Evolutionary conservation across 305 asterid genomes (phyloP), one percentile per base, ranked within the genome.

Genomic region (Rubia balearica): DNA sequence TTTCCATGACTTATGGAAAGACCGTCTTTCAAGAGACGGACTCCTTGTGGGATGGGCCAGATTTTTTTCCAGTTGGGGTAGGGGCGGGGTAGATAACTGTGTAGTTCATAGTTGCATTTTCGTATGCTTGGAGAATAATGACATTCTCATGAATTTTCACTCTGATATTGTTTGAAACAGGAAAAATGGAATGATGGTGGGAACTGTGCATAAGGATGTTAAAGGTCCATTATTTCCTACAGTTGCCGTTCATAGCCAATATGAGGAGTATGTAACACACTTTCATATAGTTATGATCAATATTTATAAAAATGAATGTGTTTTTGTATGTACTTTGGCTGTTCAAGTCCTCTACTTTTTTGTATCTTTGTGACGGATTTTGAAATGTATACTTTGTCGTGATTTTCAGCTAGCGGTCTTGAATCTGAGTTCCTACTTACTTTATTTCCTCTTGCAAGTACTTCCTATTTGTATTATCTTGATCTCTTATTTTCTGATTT

Each of bases 211-310:
- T 80, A 91, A 89, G 87, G 97, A 94, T 69, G 85, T 89, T 77
- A 88, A 85, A 81, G 95, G 91, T 77, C 89, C 90, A 51, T 73
- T 91, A 73, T 87, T 77, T 82, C 97, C 99, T 27, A 94, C 99
- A 7, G 88, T 94, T 74, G 88, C 97, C 51, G 97, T 94, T 73
- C 97, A 91, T 79, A 91, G 99, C 88, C 97, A 85, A 79, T 78
- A 84, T 84, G 99, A 94, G 85, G 96, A 87, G 99, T 94, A 94
- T 73, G 97, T 81, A 68, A 69, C 74, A 65, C 43, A 6, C 6
- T 40, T 61, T 53, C 72, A 65, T 41, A 45, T 45, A 46, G 48
- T 27, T 59, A 4, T 59, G 64, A 4, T 24, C 64, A 48, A 62
- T 19, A 19, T 22, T 65, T 69, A 2, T 9, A 6, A 53, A n/a